These are phyloP conservation scores for Asterella californica DNA, from an alignment of 225 moss, liverwort and hornwort genomes.

Conservation along the genomic window DNA sequence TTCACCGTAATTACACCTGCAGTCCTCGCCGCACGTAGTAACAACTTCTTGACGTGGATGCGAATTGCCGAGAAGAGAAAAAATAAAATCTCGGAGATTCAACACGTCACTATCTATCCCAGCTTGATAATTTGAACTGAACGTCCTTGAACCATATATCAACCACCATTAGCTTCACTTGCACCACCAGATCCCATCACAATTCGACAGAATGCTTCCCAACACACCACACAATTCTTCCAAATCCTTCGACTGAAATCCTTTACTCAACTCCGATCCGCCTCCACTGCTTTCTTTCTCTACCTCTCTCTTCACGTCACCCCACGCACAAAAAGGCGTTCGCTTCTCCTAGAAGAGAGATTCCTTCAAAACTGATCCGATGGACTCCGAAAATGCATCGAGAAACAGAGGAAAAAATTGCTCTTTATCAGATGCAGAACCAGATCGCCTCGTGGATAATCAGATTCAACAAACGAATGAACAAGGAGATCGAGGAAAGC, in stretches of 20 bases:
- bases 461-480: not conserved
- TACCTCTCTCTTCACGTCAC: slow-evolving; percentile 6
- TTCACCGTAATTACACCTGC: not conserved
- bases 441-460: not conserved
- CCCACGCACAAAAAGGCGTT: not conserved
- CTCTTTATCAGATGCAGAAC: not conserved
- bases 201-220: not conserved
- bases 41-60: slow-evolving; percentile 8
- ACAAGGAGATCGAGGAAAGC: not conserved
- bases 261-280: not conserved
- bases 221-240: slow-evolving; percentile 7
- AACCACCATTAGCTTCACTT: not conserved
- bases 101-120: slow-evolving; percentile 1
- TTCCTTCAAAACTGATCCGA: not conserved
- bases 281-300: not conserved
- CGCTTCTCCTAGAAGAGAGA: not conserved
- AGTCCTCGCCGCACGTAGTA: not conserved
- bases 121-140: not conserved
- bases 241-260: not conserved
- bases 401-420: not conserved
- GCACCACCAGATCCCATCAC: slow-evolving; percentile 1
- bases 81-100: slow-evolving; percentile 18
- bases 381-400: not conserved
- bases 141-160: not conserved
- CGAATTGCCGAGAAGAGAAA: slow-evolving; percentile 11